Evolutionary conservation across 257 asterid species (phyloP).

Genomic region (Catharanthus roseus): DNA sequence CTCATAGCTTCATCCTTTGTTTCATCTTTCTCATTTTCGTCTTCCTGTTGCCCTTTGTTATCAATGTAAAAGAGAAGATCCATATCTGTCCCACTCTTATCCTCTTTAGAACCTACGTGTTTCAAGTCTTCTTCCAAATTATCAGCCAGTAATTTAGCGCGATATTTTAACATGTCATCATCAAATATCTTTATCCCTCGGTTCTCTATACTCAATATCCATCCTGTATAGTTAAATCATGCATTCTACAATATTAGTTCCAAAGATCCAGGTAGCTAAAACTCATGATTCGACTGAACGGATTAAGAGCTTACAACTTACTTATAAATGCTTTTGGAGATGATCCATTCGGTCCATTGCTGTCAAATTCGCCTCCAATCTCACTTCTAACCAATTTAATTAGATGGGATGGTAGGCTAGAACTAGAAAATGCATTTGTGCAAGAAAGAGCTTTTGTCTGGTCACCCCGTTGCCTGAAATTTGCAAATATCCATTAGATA

Average conservation of each 20-base stretch:
- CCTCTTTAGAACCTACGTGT: slow-evolving; percentile 23
- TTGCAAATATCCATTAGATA: slow-evolving; percentile 12
- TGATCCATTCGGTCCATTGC: slow-evolving; percentile 41
- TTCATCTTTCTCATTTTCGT: slow-evolving; percentile 29
- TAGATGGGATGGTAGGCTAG: slow-evolving; percentile 42
- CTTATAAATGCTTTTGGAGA: slow-evolving; percentile 58
- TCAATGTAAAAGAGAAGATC: slow-evolving; percentile 57
- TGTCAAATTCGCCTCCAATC: slow-evolving; percentile 30
- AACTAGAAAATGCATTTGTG: slow-evolving; percentile 47
- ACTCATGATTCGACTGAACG: neutral
- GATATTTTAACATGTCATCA: slow-evolving; percentile 35
- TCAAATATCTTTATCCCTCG: slow-evolving; percentile 57
- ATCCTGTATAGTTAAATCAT: slow-evolving; percentile 34
- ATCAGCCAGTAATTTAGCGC: slow-evolving; percentile 33
- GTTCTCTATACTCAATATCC: slow-evolving; percentile 57
- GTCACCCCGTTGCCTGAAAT: slow-evolving; percentile 49
- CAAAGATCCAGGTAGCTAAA: neutral
- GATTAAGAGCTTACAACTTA: slow-evolving; percentile 28
- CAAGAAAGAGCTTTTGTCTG: slow-evolving; percentile 41
- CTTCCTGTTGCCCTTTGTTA: slow-evolving; percentile 42
- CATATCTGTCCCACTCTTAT: slow-evolving; percentile 24
- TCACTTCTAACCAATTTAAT: slow-evolving; percentile 35
- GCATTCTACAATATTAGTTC: neutral
- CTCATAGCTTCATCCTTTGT: slow-evolving; percentile 27
- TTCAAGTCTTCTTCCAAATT: slow-evolving; percentile 31